Base-by-base conservation (phyloP, 805 yeast genomes). In the Zygoascus flipseniorum region DNA sequence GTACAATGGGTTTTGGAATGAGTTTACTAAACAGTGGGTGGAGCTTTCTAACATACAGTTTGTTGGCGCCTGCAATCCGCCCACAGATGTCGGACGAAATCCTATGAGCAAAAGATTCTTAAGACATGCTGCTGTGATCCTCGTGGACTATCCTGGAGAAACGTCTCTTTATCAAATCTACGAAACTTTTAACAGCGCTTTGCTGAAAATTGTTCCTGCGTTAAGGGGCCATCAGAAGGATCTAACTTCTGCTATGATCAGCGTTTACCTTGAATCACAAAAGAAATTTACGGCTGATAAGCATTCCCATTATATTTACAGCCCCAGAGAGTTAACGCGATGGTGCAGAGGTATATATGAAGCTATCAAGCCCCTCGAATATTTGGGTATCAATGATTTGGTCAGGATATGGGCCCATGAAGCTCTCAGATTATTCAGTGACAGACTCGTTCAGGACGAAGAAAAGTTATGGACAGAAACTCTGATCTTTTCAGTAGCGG, bases 1-100 rank as follows among this genome's bases (percentile, higher is more conserved):
- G 58, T 76, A 77, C 19, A 66, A 72, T 0, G 97, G 97, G 0
- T 92, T 89, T 63, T 89, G 96, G 93, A 74, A 80, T 49, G 67
- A 75, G 0, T 61, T 68, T 10, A 80, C 79, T 31, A 72, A 75
- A 47, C 74, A 74, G 26, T 92, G 97, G 96, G 80, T 90, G 1
- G 58, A 71, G 0, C 55, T 89, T 8, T 71, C 75, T 16, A 76
- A 82, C 47, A 73, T 92, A 28, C 95, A 86, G 62, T 76, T 92
- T 69, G 93, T 89, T n/a, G 97, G 95, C 8, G 97, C 98, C 0
- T 92, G 98, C 66, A 92, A 92, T 62, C 93, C 97, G 0, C 83
- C 96, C 0, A 75, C 82, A 0, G 95, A 86, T 66, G 79, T 81
- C 2, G 96, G 97, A 0, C 75, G 98, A 56, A 71, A 76, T 10